These are phyloP conservation scores for Trichoderma hamatum DNA, from an alignment of 2,329 filamentous ascomycete species.

Conservation along the genomic window DNA sequence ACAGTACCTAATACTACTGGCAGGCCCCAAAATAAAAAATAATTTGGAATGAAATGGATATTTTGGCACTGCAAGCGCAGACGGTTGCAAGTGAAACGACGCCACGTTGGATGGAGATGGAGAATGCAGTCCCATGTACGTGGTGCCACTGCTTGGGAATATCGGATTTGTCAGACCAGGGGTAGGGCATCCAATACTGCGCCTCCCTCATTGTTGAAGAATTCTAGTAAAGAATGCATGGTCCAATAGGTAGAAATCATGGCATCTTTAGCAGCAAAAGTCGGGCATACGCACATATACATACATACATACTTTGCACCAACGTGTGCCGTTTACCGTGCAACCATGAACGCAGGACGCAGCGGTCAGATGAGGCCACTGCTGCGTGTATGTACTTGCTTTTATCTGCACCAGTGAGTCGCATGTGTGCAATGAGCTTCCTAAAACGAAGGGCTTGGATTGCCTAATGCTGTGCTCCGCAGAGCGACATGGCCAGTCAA, in stretches of 20 bases:
- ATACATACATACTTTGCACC: not conserved
- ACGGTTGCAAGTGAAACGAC: constrained; percentile 9
- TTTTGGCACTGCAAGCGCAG: not conserved
- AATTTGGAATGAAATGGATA: not conserved
- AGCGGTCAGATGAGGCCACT: constrained; percentile 24
- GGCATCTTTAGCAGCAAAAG: not conserved
- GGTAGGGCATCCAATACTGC: not conserved
- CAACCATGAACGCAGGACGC: constrained; percentile 10
- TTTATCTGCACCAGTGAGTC: not conserved
- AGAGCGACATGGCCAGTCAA: constrained; percentile 2
- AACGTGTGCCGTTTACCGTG: not conserved
- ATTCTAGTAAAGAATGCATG: not conserved
- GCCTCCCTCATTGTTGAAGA: not conserved
- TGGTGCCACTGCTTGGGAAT: not conserved
- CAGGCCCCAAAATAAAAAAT: not conserved
- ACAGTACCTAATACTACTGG: not conserved
- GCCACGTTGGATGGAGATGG: constrained; percentile 6
- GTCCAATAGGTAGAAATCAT: not conserved
- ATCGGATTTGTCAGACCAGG: constrained; percentile 14
- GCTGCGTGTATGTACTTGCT: constrained; percentile 7
- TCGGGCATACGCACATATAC: constrained; percentile 7
- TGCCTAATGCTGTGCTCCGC: not conserved
- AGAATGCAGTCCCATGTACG: not conserved
- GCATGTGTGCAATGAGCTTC: constrained; percentile 13
- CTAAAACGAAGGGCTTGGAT: not conserved